Base-by-base conservation (phyloP, 495 filamentous ascomycete genomes). In the Cladorrhinum samala region DNA sequence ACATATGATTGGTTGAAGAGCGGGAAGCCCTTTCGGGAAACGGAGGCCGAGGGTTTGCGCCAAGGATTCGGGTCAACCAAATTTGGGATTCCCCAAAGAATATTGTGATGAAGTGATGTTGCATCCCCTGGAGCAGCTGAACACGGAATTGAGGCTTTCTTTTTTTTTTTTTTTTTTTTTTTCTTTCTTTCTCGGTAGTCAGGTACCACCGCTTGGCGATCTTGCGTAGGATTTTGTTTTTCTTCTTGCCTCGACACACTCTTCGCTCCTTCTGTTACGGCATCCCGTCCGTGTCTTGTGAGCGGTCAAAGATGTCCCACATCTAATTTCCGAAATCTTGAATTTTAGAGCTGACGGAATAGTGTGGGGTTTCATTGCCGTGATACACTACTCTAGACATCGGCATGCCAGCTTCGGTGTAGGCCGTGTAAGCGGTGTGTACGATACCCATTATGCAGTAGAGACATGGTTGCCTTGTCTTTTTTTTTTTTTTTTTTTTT, bases 241-340 rank as follows among this genome's bases (percentile, higher is more conserved):
- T 6, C 27, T 5, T 33, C 27, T 33, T 33, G 27, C 11, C 27
- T 33, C 27, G 27, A n/a, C 48, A 39, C 20, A 6, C 14, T 40
- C 14, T 56, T 48, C 30, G 18, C n/a, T 20, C 3, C 33, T 30
- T 54, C 20, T 16, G 8, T 53, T 21, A 30, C 21, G 21, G n/a
- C n/a, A n/a, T 52, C 43, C 53, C 27, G 11, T 33, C 27, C 11
- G 27, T 33, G 27, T 33, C 27, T 53, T 20, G 20, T 54, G 45
- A 54, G 36, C 36, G 0, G 11, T 9, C 8, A 4, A 14, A 42
- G 46, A 13, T 45, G 27, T 33, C 27, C 46, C 46, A 44, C 52
- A 33, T 18, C 17, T 55, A 44, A 54, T 54, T 54, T 54, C 44
- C 45, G 45, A 36, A 19, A 33, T n/a, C 16, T 18, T 33, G 36